Percentiles rank a stretch among this genome's conserved stretches.
phyloP scores from a whole-genome alignment of 2,329 filamentous ascomycete genomes.

The Exophiala aquamarina region DNA sequence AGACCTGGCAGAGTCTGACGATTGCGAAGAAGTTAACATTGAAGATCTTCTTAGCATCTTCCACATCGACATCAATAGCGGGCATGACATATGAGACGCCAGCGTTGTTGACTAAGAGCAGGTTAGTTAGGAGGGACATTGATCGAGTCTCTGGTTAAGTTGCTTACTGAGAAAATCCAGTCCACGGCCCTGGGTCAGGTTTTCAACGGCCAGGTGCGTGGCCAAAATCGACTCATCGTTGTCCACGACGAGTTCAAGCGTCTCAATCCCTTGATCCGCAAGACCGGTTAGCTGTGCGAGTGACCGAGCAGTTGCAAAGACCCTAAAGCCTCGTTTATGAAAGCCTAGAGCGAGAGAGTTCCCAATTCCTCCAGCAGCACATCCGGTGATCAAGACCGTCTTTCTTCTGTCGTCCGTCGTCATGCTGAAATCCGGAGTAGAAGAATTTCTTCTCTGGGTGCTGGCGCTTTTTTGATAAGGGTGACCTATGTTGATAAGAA shows the following conservation, averaged over 20 bases:
- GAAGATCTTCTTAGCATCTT: constrained; percentile 33
- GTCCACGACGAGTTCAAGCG: constrained; percentile 32
- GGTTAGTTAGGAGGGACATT: too few relatives aligned
- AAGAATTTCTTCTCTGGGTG: too few relatives aligned
- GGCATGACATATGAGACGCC: constrained; percentile 29
- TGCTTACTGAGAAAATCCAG: constrained; percentile 25
- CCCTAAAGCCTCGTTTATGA: constrained; percentile 34
- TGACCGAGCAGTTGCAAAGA: constrained; percentile 42
- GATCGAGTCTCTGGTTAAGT: too few relatives aligned
- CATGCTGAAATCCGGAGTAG: too few relatives aligned
- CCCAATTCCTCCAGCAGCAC: constrained; percentile 46
- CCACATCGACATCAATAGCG: constrained; percentile 32
- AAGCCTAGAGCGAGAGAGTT: constrained; percentile 38
- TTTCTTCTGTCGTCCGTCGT: constrained; percentile 9
- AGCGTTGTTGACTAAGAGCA: neutral
- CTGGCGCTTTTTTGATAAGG: too few relatives aligned
- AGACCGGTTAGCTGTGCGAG: constrained; percentile 13
- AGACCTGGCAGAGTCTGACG: constrained; percentile 36
- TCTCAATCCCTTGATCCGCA: constrained; percentile 23
- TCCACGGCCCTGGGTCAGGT: constrained; percentile 17
- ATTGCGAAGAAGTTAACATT: constrained; percentile 37
- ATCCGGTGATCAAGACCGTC: constrained; percentile 34
- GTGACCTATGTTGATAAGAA: too few relatives aligned
- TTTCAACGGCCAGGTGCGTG: constrained; percentile 7
- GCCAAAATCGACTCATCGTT: constrained; percentile 20